Evolutionary conservation across 1,284 basidiomycete species (phyloP).

Genomic region (Anthracocystis walkeri): DNA sequence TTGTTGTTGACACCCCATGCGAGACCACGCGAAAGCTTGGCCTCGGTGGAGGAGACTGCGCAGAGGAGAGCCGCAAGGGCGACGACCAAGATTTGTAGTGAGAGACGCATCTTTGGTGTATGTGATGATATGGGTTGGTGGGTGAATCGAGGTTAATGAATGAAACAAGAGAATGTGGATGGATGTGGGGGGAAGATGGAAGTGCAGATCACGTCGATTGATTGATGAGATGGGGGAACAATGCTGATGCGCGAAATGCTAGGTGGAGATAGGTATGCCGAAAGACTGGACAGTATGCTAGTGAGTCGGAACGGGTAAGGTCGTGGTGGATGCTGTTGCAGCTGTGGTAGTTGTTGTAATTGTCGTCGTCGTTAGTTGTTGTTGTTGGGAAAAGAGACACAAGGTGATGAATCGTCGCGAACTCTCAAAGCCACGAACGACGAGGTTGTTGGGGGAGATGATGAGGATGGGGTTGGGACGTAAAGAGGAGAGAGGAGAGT

Average conservation of each 20-base stretch:
- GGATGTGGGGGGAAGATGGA: slow-evolving; percentile 5
- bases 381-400: not conserved
- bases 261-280: slow-evolving; percentile 16
- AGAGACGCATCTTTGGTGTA: slow-evolving; percentile 43
- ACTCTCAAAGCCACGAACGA: slow-evolving; percentile 45
- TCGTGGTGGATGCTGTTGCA: slow-evolving; percentile 30
- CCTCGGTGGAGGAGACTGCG: slow-evolving; percentile 33
- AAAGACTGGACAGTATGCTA: slow-evolving; percentile 17
- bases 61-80: slow-evolving; percentile 40
- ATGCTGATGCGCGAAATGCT: slow-evolving; percentile 35
- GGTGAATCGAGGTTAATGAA: slow-evolving; percentile 1
- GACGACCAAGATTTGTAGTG: slow-evolving; percentile 40
- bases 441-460: slow-evolving; percentile 7
- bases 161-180: not conserved
- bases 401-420: slow-evolving; percentile 30
- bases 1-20: slow-evolving; percentile 61
- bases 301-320: slow-evolving; percentile 8
- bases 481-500: not conserved
- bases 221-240: slow-evolving; percentile 7
- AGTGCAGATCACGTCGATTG: slow-evolving; percentile 31
- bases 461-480: slow-evolving; percentile 8
- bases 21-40: slow-evolving; percentile 51
- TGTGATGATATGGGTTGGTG: slow-evolving; percentile 7
- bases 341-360: slow-evolving; percentile 17
- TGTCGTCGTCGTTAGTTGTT: slow-evolving; percentile 6